Conservation (phyloP, 148 eudicot genomes). For the Vaccinium vitisidaea region DNA sequence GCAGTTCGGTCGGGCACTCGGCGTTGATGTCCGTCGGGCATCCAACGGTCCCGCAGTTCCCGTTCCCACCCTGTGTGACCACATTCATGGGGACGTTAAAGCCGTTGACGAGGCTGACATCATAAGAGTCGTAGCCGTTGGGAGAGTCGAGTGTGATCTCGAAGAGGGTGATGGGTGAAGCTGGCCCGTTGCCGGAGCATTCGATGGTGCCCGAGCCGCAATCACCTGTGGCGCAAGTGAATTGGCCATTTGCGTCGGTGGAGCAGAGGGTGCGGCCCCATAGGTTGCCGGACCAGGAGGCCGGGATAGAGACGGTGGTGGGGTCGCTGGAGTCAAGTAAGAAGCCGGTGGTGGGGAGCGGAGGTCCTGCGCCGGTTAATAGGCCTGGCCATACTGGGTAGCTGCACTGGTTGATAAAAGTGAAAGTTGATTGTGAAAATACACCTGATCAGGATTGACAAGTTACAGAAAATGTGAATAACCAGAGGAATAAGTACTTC, state of each 20-base stretch:
- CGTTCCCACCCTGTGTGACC: constrained; percentile 40
- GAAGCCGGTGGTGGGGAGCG: constrained; percentile 58
- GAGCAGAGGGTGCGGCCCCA: constrained; percentile 77
- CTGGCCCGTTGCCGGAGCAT: constrained; percentile 49
- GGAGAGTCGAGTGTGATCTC: constrained; percentile 69
- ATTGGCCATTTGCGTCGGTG: constrained; percentile 38
- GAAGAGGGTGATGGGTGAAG: constrained; percentile 68
- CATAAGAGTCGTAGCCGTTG: constrained; percentile 65
- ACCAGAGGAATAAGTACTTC: background rate
- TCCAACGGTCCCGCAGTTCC: constrained; percentile 48
- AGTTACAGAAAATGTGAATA: background rate
- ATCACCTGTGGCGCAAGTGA: constrained; percentile 66
- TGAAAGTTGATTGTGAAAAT: constrained; percentile 50
- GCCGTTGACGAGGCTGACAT: constrained; percentile 83
- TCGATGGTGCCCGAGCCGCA: constrained; percentile 47
- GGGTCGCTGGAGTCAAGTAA: constrained; percentile 41
- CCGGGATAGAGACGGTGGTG: constrained; percentile 37
- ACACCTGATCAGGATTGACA: constrained; percentile 32
- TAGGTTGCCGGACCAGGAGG: constrained; percentile 71
- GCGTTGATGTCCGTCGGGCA: constrained; percentile 55
- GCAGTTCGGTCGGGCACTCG: constrained; percentile 48
- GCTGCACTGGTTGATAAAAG: constrained; percentile 55
- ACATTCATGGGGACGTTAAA: constrained; percentile 64
- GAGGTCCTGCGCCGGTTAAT: constrained; percentile 51
- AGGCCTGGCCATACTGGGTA: constrained; percentile 76